These are phyloP conservation scores for Peterozyma toletana DNA, from an alignment of 805 yeast species.

Conservation along the genomic window DNA sequence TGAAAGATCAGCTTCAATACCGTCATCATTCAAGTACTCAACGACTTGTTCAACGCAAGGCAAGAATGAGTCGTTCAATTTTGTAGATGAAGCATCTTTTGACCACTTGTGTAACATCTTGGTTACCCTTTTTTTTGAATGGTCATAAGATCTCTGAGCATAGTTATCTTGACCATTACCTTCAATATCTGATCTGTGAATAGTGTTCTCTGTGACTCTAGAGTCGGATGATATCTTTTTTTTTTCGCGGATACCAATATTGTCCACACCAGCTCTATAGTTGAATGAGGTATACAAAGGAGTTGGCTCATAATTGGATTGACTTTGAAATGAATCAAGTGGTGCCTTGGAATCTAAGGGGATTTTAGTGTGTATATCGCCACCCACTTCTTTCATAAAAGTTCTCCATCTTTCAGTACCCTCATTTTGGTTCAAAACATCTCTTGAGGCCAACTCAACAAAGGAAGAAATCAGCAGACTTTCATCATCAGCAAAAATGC, in stretches of 20 bases:
- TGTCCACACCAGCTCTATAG: slow-evolving; percentile 83
- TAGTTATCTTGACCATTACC: slow-evolving; percentile 71
- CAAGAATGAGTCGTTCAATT: slow-evolving; percentile 31
- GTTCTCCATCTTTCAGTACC: slow-evolving; percentile 44
- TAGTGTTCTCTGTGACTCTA: slow-evolving; percentile 61
- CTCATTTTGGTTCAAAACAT: slow-evolving; percentile 41
- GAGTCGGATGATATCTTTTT: slow-evolving; percentile 79
- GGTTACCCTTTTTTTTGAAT: slow-evolving; percentile 47
- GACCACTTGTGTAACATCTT: slow-evolving; percentile 53
- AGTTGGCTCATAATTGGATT: slow-evolving; percentile 9
- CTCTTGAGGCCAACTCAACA: slow-evolving; percentile 71
- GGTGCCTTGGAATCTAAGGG: slow-evolving; percentile 12
- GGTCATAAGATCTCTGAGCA: slow-evolving; percentile 35
- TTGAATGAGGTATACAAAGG: slow-evolving; percentile 52
- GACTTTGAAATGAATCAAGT: slow-evolving; percentile 11
- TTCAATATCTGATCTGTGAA: slow-evolving; percentile 64
- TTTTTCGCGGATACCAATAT: slow-evolving; percentile 75
- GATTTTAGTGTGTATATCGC: slow-evolving; percentile 12
- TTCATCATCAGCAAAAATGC: slow-evolving; percentile 26
- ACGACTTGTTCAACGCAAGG: slow-evolving; percentile 54
- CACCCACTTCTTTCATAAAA: slow-evolving; percentile 15
- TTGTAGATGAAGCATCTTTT: slow-evolving; percentile 28
- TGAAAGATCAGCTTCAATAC: slow-evolving; percentile 19
- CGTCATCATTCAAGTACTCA: slow-evolving; percentile 44
- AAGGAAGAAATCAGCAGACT: slow-evolving; percentile 46